A percentile compares a stretch with the other conserved stretches of the same genome.
Conservation (phyloP, 2,329 filamentous ascomycete species). For the Leptographium procerum region DNA sequence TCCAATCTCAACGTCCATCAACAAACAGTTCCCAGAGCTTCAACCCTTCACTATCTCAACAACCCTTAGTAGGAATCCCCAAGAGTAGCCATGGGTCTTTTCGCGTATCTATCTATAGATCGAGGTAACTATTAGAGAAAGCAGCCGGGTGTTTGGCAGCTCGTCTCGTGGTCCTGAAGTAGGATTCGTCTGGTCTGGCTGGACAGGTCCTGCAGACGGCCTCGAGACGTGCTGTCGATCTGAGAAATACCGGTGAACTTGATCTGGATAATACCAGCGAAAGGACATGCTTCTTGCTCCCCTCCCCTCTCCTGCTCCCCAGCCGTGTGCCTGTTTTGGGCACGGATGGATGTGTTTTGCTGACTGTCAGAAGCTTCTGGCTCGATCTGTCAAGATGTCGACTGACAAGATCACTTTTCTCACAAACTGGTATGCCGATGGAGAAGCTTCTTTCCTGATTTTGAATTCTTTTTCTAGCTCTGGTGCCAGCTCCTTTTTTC, state of each 20-base stretch:
- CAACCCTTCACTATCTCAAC: too few species aligned
- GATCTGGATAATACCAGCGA: slow-evolving; percentile 45
- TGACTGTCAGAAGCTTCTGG: slow-evolving; percentile 14
- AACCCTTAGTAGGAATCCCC: slow-evolving; percentile 5
- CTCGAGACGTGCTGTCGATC: slow-evolving; percentile 26
- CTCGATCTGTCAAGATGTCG: slow-evolving; percentile 50
- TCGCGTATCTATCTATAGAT: slow-evolving; percentile 25
- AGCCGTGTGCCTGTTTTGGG: neutral
- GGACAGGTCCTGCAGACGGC: slow-evolving; percentile 8
- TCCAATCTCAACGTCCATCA: neutral
- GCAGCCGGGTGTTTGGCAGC: slow-evolving; percentile 33
- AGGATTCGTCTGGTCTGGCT: neutral
- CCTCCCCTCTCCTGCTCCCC: slow-evolving; percentile 16
- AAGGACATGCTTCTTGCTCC: slow-evolving; percentile 69
- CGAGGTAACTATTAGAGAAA: slow-evolving; percentile 36
- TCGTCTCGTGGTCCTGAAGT: slow-evolving; percentile 22
- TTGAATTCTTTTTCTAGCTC: too few species aligned
- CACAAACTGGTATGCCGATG: slow-evolving; percentile 58
- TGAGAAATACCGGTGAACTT: slow-evolving; percentile 78
- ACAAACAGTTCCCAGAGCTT: too few species aligned
- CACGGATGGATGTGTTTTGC: neutral
- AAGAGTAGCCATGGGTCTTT: slow-evolving; percentile 14
- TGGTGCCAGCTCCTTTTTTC: too few species aligned
- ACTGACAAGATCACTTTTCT: slow-evolving; percentile 79
- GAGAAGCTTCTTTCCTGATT: neutral